Evolutionary conservation across 306 rosid species (phyloP).

Genomic region (Quercus rubra): DNA sequence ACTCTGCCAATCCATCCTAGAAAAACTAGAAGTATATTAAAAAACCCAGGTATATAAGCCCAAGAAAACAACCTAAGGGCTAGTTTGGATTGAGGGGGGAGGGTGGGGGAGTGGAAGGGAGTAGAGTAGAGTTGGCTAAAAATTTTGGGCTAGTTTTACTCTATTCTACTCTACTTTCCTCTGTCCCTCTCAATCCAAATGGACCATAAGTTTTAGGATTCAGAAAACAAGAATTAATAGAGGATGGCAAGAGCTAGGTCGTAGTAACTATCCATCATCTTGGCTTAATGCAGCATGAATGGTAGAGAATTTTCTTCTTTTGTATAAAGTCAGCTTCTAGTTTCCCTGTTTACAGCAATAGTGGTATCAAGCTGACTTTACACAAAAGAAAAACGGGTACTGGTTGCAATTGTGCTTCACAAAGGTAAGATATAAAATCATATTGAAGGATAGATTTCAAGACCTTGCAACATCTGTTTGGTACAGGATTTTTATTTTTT

Average conservation of each 20-base stretch:
- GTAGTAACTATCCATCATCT: not conserved
- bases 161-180: too few species aligned
- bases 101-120: too few species aligned
- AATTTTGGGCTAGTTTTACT: too few species aligned
- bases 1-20: not conserved
- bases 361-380: not conserved
- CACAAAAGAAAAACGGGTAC: not conserved
- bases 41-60: not conserved
- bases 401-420: not conserved
- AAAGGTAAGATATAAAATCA: not conserved
- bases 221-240: not conserved
- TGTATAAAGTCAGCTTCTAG: not conserved
- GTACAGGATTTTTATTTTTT: too few species aligned
- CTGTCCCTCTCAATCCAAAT: too few species aligned
- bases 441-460: not conserved
- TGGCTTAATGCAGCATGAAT: not conserved
- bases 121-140: too few species aligned
- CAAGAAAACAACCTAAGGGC: not conserved
- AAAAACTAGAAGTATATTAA: not conserved
- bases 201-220: not conserved
- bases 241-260: not conserved
- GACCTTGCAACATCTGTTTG: not conserved
- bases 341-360: not conserved
- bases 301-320: not conserved
- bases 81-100: too few species aligned